Evolutionary conservation across 2,329 filamentous ascomycete species (phyloP).

Genomic region (Aspergillus quadrilineatus): DNA sequence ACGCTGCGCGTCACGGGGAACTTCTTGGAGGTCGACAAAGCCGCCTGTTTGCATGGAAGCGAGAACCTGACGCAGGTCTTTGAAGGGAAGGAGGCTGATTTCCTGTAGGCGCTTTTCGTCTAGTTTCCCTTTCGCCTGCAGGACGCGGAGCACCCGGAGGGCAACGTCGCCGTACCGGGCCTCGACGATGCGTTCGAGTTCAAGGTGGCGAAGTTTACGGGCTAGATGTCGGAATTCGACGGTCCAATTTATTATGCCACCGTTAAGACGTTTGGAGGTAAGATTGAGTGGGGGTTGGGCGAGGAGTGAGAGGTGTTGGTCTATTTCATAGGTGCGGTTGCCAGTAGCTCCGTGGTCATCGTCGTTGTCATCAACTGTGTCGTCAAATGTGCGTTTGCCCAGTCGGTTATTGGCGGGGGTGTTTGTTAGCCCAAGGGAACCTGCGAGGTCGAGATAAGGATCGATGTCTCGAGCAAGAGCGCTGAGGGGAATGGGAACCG

Average conservation of each 20-base stretch:
- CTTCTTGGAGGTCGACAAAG: constrained; percentile 87
- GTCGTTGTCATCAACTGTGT: constrained; percentile 46
- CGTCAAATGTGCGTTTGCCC: constrained; percentile 34
- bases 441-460: constrained; percentile 37
- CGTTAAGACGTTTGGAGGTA: constrained; percentile 33
- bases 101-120: constrained; percentile 87
- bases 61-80: constrained; percentile 80
- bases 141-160: constrained; percentile 78
- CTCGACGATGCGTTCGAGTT: constrained; percentile 79
- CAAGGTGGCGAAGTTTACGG: constrained; percentile 67
- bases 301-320: constrained; percentile 52
- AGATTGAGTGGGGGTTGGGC: constrained; percentile 42
- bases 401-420: constrained; percentile 25
- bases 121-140: constrained; percentile 85
- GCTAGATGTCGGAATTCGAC: constrained; percentile 78
- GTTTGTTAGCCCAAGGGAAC: constrained; percentile 36
- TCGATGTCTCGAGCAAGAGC: constrained; percentile 39
- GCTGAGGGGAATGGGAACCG: constrained; percentile 35
- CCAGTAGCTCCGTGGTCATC: constrained; percentile 30
- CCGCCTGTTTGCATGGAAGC: constrained; percentile 82
- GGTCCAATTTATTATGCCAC: constrained; percentile 71
- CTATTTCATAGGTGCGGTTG: constrained; percentile 36
- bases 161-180: constrained; percentile 74
- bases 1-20: constrained; percentile 81
- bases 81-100: constrained; percentile 77